These are phyloP conservation scores for Cephalotrichum gorgonifer DNA, from an alignment of 2,329 filamentous ascomycete genomes.

Conservation along the genomic window DNA sequence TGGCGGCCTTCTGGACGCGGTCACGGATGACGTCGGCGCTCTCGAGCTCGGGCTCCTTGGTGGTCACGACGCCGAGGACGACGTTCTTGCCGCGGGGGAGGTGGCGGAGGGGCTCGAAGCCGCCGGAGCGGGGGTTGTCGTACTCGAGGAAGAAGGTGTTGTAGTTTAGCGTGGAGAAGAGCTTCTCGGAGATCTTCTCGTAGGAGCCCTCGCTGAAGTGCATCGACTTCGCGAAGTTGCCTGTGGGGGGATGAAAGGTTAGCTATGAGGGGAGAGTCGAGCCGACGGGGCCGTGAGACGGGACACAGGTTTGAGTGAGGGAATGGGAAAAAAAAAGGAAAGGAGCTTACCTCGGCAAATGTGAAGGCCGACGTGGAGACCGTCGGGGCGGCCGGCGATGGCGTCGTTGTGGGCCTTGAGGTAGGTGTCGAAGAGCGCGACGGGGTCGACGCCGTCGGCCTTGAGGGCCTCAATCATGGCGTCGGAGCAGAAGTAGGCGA, in stretches of 20 bases:
- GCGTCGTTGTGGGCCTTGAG: slow-evolving; percentile 66
- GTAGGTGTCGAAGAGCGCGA: slow-evolving; percentile 56
- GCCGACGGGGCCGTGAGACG: background rate
- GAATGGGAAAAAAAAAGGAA: background rate
- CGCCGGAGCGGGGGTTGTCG: slow-evolving; percentile 47
- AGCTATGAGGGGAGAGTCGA: too few relatives aligned
- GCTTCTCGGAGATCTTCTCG: slow-evolving; percentile 49
- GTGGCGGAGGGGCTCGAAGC: slow-evolving; percentile 50
- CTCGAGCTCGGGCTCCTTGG: slow-evolving; percentile 48
- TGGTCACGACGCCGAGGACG: slow-evolving; percentile 50
- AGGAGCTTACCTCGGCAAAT: slow-evolving; percentile 27
- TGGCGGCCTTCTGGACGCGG: slow-evolving; percentile 46
- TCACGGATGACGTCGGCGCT: slow-evolving; percentile 42
- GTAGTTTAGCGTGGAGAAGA: slow-evolving; percentile 48
- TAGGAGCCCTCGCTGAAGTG: slow-evolving; percentile 57
- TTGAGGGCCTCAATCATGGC: slow-evolving; percentile 51
- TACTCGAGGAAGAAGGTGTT: slow-evolving; percentile 54
- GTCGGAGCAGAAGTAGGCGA: slow-evolving; percentile 58
- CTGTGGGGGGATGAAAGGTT: background rate
- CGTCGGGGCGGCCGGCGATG: slow-evolving; percentile 47
- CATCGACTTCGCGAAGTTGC: slow-evolving; percentile 52
- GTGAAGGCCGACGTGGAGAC: slow-evolving; percentile 63
- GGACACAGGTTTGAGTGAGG: background rate
- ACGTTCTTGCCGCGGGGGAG: slow-evolving; percentile 52
- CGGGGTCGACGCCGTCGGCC: slow-evolving; percentile 48